Evolutionary conservation across 177 flowering plant species (phyloP).

Genomic region (Vitis hybrid): DNA sequence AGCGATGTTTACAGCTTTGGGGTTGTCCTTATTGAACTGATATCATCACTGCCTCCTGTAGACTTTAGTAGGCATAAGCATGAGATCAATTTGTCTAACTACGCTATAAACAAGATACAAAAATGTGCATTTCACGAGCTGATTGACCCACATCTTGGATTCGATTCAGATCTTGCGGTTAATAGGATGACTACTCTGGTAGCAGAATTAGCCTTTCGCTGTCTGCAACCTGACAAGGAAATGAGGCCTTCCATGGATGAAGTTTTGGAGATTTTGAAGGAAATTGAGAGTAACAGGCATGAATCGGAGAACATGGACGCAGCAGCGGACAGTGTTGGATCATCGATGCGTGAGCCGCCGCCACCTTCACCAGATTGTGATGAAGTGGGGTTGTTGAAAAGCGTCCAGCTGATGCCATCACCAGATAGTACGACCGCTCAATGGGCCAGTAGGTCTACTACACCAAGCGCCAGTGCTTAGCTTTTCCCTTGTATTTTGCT

Average conservation of each 20-base stretch:
- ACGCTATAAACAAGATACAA: constrained; percentile 65
- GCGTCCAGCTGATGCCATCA: constrained; percentile 18
- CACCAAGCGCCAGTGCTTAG: constrained; percentile 35
- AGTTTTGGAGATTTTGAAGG: constrained; percentile 40
- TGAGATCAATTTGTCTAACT: constrained; percentile 67
- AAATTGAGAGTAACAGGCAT: constrained; percentile 23
- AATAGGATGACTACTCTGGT: constrained; percentile 49
- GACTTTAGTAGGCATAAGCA: constrained; percentile 56
- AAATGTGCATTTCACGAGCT: constrained; percentile 45
- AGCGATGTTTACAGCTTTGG: constrained; percentile 95
- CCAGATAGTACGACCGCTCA: constrained; percentile 37
- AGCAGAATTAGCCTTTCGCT: constrained; percentile 71
- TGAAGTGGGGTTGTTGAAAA: constrained; percentile 20
- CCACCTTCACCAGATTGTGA: constrained; percentile 7
- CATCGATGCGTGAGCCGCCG: too few relatives aligned
- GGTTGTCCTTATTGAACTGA: constrained; percentile 72
- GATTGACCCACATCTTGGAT: constrained; percentile 60
- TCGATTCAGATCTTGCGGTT: constrained; percentile 35
- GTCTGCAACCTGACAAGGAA: constrained; percentile 64
- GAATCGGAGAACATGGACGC: constrained; percentile 13
- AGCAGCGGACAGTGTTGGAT: too few relatives aligned
- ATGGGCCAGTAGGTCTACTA: constrained; percentile 42
- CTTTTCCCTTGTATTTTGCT: neutral
- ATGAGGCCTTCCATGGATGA: constrained; percentile 72
- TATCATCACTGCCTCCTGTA: constrained; percentile 76